These are phyloP conservation scores for Bocquillonia castaneifolia DNA, from an alignment of 441 rosid genomes.

Conservation along the genomic window DNA sequence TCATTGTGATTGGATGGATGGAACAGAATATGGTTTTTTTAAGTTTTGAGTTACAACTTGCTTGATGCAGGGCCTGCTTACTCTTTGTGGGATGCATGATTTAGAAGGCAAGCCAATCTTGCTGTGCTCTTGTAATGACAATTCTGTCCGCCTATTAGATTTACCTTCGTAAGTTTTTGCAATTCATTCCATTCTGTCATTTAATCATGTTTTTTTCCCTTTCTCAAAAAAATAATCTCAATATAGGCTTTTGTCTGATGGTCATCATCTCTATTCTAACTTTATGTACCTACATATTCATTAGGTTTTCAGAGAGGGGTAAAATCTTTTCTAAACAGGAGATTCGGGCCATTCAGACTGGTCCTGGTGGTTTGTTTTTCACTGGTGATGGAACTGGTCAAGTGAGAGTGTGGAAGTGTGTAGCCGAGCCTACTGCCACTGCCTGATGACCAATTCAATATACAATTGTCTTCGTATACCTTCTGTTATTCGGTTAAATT, in stretches of 20 bases:
- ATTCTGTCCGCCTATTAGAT: slow-evolving; percentile 67
- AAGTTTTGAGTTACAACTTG: slow-evolving; percentile 1
- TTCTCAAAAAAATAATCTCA: neutral
- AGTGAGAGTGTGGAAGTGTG: slow-evolving; percentile 91
- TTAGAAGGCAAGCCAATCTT: slow-evolving; percentile 83
- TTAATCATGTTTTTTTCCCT: neutral
- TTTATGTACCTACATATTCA: neutral
- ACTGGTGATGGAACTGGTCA: slow-evolving; percentile 93
- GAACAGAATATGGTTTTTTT: neutral
- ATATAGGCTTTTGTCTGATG: neutral
- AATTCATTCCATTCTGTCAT: neutral
- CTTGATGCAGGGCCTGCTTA: slow-evolving; percentile 66
- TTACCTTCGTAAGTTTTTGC: slow-evolving; percentile 85
- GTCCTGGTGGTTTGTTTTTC: slow-evolving; percentile 81
- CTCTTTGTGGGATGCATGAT: slow-evolving; percentile 79
- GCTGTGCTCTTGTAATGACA: slow-evolving; percentile 82
- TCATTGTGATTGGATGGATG: neutral
- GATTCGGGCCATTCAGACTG: slow-evolving; percentile 69
- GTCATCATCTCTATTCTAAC: slow-evolving; percentile 1
- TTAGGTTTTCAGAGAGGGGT: slow-evolving; percentile 83
- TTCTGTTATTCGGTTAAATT: neutral
- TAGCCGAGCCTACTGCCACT: slow-evolving; percentile 36
- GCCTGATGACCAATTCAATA: slow-evolving; percentile 24
- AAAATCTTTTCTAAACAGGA: slow-evolving; percentile 82
- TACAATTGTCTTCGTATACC: slow-evolving; percentile 13